Evolutionary conservation across 2,329 filamentous ascomycete genomes (phyloP).

Genomic region (Alternaria gaisen): DNA sequence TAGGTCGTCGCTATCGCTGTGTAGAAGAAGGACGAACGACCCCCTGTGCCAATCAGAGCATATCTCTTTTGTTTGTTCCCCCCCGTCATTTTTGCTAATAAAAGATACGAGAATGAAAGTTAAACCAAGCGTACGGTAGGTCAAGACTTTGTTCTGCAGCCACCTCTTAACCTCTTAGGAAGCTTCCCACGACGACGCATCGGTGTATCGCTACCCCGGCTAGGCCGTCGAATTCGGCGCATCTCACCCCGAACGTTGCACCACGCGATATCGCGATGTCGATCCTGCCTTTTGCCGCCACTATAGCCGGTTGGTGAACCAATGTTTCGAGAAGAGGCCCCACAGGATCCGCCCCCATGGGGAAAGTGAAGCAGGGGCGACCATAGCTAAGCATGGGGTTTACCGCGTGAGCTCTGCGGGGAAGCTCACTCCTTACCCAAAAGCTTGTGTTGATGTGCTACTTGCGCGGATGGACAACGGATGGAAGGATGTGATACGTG

Average conservation of each 20-base stretch:
- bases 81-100: conserved; percentile 19
- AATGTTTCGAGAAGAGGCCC: conserved; percentile 6
- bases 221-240: conserved; percentile 19
- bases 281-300: conserved; percentile 18
- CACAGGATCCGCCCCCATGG: conserved; percentile 17
- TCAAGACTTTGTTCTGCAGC: conserved; percentile 7
- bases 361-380: conserved; percentile 5
- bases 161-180: conserved; percentile 16
- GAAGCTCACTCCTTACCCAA: conserved; percentile 12
- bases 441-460: not conserved
- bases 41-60: conserved; percentile 67
- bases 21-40: conserved; percentile 69
- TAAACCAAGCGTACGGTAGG: not conserved
- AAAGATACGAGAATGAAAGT: not conserved
- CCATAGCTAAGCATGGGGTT: not conserved
- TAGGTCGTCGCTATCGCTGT: conserved; percentile 65
- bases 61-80: conserved; percentile 49
- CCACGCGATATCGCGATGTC: conserved; percentile 2
- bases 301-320: not conserved
- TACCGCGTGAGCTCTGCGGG: conserved; percentile 11
- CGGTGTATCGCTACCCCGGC: conserved; percentile 18
- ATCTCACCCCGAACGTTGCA: conserved; percentile 15
- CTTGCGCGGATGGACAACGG: not conserved
- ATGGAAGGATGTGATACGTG: conserved; percentile 14
- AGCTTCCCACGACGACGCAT: conserved; percentile 11